These are phyloP conservation scores for Candida anglica DNA, from an alignment of 805 yeast species.

Conservation along the genomic window DNA sequence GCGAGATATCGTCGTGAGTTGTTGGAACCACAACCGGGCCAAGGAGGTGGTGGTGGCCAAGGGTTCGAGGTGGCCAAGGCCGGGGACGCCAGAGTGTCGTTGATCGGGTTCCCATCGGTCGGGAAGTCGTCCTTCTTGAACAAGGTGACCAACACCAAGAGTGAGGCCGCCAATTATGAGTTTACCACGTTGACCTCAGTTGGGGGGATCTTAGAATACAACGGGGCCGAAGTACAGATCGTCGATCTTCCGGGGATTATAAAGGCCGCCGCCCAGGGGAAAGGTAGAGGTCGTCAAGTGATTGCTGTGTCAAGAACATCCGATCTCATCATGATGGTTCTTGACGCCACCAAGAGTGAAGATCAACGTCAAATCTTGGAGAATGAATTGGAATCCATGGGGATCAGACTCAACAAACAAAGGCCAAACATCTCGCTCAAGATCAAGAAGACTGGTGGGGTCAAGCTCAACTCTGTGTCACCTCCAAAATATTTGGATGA, in stretches of 20 bases:
- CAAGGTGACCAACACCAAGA: constrained; percentile 87
- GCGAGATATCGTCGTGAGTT: constrained; percentile 91
- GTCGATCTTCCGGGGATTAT: constrained; percentile 98
- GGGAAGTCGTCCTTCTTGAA: constrained; percentile 91
- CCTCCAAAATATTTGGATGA: constrained; percentile 84
- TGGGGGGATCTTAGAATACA: constrained; percentile 91
- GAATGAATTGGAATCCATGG: constrained; percentile 87
- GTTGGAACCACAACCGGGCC: constrained; percentile 82
- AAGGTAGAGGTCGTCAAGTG: constrained; percentile 96
- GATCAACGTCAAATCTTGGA: constrained; percentile 87
- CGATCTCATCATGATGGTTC: constrained; percentile 85
- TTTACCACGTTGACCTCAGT: constrained; percentile 96
- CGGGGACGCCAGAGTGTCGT: constrained; percentile 93
- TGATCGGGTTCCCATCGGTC: constrained; percentile 96
- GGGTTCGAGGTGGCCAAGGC: constrained; percentile 94
- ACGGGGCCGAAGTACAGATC: constrained; percentile 95
- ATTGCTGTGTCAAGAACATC: constrained; percentile 95
- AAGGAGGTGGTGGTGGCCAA: constrained; percentile 71
- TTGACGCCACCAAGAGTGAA: constrained; percentile 92
- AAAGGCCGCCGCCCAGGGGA: constrained; percentile 94
- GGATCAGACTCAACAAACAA: constrained; percentile 79
- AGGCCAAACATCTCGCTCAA: constrained; percentile 79
- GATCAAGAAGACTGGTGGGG: constrained; percentile 85
- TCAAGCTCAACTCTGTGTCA: constrained; percentile 72
- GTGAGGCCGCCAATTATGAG: constrained; percentile 92